These are phyloP conservation scores for Nannizziopsis barbatae DNA, from an alignment of 2,329 filamentous ascomycete genomes.

Conservation along the genomic window DNA sequence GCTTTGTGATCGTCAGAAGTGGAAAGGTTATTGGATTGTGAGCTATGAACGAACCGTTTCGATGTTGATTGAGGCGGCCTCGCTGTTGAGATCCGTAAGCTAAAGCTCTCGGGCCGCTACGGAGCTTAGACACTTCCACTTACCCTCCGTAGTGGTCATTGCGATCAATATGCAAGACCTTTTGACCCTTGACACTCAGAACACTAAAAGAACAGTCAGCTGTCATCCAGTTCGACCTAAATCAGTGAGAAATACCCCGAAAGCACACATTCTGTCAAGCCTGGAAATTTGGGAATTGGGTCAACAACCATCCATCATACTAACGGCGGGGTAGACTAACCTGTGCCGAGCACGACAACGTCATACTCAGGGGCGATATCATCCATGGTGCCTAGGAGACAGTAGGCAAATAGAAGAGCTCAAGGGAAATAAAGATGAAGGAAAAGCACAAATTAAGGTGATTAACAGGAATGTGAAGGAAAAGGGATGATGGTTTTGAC, in stretches of 20 bases:
- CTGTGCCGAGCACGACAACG: slow-evolving; percentile 95
- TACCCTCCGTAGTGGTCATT: slow-evolving; percentile 98
- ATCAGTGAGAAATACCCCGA: slow-evolving; percentile 59
- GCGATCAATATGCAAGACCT: slow-evolving; percentile 96
- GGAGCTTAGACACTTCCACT: slow-evolving; percentile 28
- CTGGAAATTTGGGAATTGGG: slow-evolving; percentile 41
- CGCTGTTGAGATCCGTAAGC: slow-evolving; percentile 41
- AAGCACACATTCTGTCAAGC: slow-evolving; percentile 96
- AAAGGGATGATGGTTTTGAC: slow-evolving; percentile 6
- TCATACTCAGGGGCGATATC: slow-evolving; percentile 98
- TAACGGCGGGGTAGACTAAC: slow-evolving; percentile 44
- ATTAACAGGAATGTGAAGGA: background rate
- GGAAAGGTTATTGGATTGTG: background rate
- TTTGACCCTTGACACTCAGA: slow-evolving; percentile 95
- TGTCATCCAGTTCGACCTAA: background rate
- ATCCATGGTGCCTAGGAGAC: slow-evolving; percentile 56
- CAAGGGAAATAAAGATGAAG: slow-evolving; percentile 12
- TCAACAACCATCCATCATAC: slow-evolving; percentile 16
- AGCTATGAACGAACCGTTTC: slow-evolving; percentile 56
- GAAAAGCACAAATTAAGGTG: slow-evolving; percentile 17
- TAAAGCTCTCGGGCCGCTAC: background rate
- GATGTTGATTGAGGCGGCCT: slow-evolving; percentile 93
- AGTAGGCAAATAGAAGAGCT: slow-evolving; percentile 10
- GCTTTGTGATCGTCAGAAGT: slow-evolving; percentile 44
- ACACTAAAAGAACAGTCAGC: slow-evolving; percentile 49